Percentiles rank a stretch among this genome's conserved stretches.
Evolutionary conservation across 306 rosid species (phyloP).

Genomic region (Quercus dentata): DNA sequence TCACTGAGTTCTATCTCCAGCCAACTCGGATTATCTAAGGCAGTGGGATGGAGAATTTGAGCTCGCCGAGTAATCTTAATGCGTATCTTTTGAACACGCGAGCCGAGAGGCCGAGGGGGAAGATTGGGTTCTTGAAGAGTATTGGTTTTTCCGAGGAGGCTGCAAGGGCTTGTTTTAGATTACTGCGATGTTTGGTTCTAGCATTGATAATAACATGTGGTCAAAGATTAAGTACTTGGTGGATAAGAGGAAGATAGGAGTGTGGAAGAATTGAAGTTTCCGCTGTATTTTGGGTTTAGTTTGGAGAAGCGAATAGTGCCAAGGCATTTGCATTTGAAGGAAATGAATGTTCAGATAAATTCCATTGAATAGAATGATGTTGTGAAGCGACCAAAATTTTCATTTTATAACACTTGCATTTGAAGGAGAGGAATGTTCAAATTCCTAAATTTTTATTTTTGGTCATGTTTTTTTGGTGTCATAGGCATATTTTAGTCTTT

Average conservation of each 20-base stretch:
- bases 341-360: conserved; percentile 41
- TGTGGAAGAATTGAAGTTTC: conserved; percentile 60
- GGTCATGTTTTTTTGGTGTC: too few relatives aligned
- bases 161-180: conserved; percentile 27
- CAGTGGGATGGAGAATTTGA: conserved; percentile 39
- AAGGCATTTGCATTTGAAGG: conserved; percentile 65
- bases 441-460: too few relatives aligned
- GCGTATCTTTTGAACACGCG: conserved; percentile 73
- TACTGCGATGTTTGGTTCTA: conserved; percentile 76
- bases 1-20: conserved; percentile 56
- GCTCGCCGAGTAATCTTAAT: conserved; percentile 46
- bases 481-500: too few relatives aligned
- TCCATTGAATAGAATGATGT: conserved; percentile 63
- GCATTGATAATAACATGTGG: conserved; percentile 50
- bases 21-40: conserved; percentile 58
- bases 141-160: conserved; percentile 62
- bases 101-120: conserved; percentile 49
- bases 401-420: conserved; percentile 7
- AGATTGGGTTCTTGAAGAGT: conserved; percentile 43
- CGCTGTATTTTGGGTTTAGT: conserved; percentile 77
- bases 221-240: conserved; percentile 61
- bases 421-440: too few relatives aligned
- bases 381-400: conserved; percentile 64
- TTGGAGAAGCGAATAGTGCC: conserved; percentile 63
- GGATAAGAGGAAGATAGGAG: conserved; percentile 61